Evolutionary conservation across 2,329 filamentous ascomycete genomes (phyloP).

Genomic region (Alternaria ethzedia): DNA sequence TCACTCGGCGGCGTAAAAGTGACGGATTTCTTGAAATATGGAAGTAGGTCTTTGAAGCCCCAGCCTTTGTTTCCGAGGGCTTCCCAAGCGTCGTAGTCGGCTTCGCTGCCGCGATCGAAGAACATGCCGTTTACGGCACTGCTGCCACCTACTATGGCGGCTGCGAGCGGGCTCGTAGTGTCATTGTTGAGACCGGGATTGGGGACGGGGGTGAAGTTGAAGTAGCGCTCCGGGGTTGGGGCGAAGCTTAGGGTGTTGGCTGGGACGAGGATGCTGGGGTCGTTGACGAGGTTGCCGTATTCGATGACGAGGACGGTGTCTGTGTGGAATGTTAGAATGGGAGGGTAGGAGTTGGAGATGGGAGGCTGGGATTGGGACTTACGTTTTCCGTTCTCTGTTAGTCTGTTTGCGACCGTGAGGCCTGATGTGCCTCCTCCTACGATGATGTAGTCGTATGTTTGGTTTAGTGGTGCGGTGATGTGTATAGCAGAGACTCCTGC

Average conservation of each 20-base stretch:
- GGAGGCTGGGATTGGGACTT: not conserved
- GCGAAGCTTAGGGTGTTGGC: slow-evolving; percentile 5
- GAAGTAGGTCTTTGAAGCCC: slow-evolving; percentile 19
- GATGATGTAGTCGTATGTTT: slow-evolving; percentile 29
- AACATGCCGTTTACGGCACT: slow-evolving; percentile 43
- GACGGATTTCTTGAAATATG: slow-evolving; percentile 26
- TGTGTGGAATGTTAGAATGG: not conserved
- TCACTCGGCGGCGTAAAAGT: slow-evolving; percentile 7
- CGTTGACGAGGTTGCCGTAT: slow-evolving; percentile 15
- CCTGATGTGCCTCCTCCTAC: slow-evolving; percentile 30
- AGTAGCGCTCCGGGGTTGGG: slow-evolving; percentile 4
- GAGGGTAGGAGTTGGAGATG: not conserved
- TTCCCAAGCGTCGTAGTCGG: slow-evolving; percentile 60
- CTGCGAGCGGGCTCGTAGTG: slow-evolving; percentile 14
- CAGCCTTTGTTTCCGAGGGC: slow-evolving; percentile 60
- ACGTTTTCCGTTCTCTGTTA: slow-evolving; percentile 23
- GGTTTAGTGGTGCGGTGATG: not conserved
- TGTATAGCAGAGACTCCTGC: not conserved
- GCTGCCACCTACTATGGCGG: slow-evolving; percentile 38
- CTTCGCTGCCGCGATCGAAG: slow-evolving; percentile 35
- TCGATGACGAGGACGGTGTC: slow-evolving; percentile 22
- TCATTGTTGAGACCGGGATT: slow-evolving; percentile 15
- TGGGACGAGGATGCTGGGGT: slow-evolving; percentile 9
- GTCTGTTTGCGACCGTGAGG: slow-evolving; percentile 25
- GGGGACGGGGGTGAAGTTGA: slow-evolving; percentile 17